These are phyloP conservation scores for Taphrina pruni DNA, from an alignment of 1,139 yeast species.

Conservation along the genomic window DNA sequence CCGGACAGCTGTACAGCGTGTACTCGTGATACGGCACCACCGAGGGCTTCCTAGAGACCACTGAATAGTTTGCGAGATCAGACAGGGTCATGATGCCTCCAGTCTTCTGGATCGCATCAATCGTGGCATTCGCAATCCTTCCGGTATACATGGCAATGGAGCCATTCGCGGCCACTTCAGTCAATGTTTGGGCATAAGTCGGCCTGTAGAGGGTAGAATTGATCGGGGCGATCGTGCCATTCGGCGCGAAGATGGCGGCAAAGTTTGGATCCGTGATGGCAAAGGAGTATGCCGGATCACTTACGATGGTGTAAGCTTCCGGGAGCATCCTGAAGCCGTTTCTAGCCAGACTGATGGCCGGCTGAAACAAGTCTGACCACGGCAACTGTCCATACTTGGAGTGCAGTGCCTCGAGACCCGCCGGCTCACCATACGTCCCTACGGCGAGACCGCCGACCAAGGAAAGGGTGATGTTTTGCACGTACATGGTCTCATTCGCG, in stretches of 20 bases:
- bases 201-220: conserved; percentile 71
- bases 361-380: conserved; percentile 76
- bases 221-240: conserved; percentile 53
- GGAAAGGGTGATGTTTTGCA: conserved; percentile 57
- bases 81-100: conserved; percentile 68
- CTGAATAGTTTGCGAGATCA: conserved; percentile 70
- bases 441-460: conserved; percentile 82
- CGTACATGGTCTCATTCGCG: conserved; percentile 71
- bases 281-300: conserved; percentile 54
- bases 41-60: conserved; percentile 63
- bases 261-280: conserved; percentile 48
- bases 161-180: conserved; percentile 73
- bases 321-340: conserved; percentile 62
- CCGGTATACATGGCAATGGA: conserved; percentile 77
- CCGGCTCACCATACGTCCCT: conserved; percentile 87
- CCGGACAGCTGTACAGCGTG: conserved; percentile 68
- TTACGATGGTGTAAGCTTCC: conserved; percentile 51
- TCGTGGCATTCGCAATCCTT: conserved; percentile 66
- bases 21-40: conserved; percentile 55
- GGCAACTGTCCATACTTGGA: conserved; percentile 64
- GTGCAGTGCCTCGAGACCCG: conserved; percentile 72
- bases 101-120: conserved; percentile 55
- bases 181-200: conserved; percentile 68
- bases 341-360: conserved; percentile 71
- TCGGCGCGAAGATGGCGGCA: conserved; percentile 43